Percentiles rank a stretch among this genome's conserved stretches.
Conservation (phyloP, 1,284 basidiomycete genomes). For the Ustilago trichophora region DNA sequence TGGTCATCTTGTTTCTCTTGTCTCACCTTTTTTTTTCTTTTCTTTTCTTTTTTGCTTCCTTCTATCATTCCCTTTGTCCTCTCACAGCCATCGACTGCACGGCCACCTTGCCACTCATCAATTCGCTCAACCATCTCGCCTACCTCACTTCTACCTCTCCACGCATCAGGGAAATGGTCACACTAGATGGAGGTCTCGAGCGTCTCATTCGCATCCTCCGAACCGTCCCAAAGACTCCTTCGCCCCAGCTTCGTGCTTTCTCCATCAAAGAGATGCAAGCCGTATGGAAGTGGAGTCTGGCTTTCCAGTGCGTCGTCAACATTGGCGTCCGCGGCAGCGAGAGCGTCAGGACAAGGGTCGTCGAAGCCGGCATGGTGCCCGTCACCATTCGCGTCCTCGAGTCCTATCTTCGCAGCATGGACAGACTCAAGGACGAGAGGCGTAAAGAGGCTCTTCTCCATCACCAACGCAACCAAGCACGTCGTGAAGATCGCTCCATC, state of each 20-base stretch:
- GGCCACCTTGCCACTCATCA: slow-evolving; percentile 88
- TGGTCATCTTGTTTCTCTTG: no score
- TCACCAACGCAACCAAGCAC: slow-evolving; percentile 36
- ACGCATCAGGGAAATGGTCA: slow-evolving; percentile 96
- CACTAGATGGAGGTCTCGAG: slow-evolving; percentile 95
- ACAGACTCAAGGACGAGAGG: slow-evolving; percentile 45
- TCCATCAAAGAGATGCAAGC: slow-evolving; percentile 62
- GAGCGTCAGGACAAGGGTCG: slow-evolving; percentile 81
- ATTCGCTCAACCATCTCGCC: slow-evolving; percentile 94
- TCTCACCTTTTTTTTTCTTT: no score
- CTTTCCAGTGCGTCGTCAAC: slow-evolving; percentile 97
- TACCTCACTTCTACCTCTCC: slow-evolving; percentile 98
- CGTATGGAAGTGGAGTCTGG: slow-evolving; percentile 69
- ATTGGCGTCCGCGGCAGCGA: slow-evolving; percentile 97
- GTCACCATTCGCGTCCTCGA: slow-evolving; percentile 94
- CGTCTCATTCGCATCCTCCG: slow-evolving; percentile 83
- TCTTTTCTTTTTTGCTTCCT: no score
- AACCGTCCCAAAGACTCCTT: slow-evolving; percentile 40
- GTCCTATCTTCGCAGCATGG: slow-evolving; percentile 73
- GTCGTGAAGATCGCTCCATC: slow-evolving; percentile 30
- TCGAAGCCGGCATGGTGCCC: slow-evolving; percentile 93
- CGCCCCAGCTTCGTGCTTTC: slow-evolving; percentile 26
- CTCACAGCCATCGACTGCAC: slow-evolving; percentile 83
- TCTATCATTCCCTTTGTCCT: no score
- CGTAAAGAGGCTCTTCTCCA: slow-evolving; percentile 30